Conservation (phyloP, 345 rosid genomes). For the Aquilaria malaccensis region DNA sequence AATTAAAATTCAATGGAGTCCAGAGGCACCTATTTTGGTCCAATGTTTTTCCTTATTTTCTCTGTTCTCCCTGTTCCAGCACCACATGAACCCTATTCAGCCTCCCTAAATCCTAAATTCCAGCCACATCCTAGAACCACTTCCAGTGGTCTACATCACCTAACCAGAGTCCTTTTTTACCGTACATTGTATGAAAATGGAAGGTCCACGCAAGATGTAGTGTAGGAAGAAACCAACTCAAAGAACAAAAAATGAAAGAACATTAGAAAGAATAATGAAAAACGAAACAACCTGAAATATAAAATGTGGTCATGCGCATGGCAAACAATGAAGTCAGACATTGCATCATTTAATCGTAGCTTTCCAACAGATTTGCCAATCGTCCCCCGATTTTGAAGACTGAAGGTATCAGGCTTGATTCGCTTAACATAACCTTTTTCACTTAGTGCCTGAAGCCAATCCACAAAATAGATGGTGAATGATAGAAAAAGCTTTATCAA, state of each 20-base stretch:
- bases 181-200: too few relatives aligned
- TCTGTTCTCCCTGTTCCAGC: too few relatives aligned
- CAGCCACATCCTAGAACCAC: too few relatives aligned
- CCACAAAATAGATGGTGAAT: neutral
- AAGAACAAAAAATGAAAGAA: neutral
- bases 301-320: constrained; percentile 89
- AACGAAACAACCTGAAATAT: constrained; percentile 66
- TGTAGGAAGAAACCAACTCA: neutral
- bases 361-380: constrained; percentile 97
- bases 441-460: constrained; percentile 61
- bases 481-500: neutral
- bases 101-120: too few relatives aligned
- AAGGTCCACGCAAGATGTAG: too few relatives aligned
- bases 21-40: too few relatives aligned
- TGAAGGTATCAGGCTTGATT: constrained; percentile 83
- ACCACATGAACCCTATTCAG: too few relatives aligned
- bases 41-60: too few relatives aligned
- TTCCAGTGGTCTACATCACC: too few relatives aligned
- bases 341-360: constrained; percentile 75
- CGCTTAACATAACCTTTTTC: constrained; percentile 96
- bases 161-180: too few relatives aligned
- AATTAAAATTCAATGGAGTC: too few relatives aligned
- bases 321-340: constrained; percentile 94
- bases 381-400: constrained; percentile 92
- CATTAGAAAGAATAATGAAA: neutral